Base-by-base conservation (phyloP, 768 basidiomycete species). In the Phaffia australis region DNA sequence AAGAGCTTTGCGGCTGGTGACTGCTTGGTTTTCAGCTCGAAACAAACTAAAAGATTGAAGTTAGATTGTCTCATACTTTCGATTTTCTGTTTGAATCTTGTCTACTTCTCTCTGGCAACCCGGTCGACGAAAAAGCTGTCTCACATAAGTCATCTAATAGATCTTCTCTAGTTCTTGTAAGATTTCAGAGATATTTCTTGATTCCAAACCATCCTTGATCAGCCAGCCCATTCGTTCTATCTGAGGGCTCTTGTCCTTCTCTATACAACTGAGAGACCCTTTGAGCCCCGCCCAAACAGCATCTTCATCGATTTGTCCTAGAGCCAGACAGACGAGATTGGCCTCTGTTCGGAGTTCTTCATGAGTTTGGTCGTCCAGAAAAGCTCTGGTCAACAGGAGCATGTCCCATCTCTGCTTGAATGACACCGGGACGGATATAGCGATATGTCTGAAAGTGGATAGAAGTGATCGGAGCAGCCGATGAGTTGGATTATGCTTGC, bases 391-490 rank as follows among this genome's bases (percentile, higher is more conserved):
- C 1, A 80, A 76, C 30, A 93, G 69, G 32, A 87, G 79, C 55
- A 91, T 83, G 69, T 94, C 85, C 94, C 94, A 99, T 32, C 84
- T 75, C 6, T 85, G 81, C 5, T 78, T 70, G 60, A 93, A 88
- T 67, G 84, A 83, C 48, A 84, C 80, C 68, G 85, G 84, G 2
- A 94, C 87, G 51, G 72, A 71, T 57, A 78, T 78, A 27, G 84
- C 81, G 8, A 86, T 83, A 8, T 83, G 83, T 0, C 81, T 81
- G 82, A 91, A 85, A 0, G 89, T 87, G 59, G 77, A 80, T 21
- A 97, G 72, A 49, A 93, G 79, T 14, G 90, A 83, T n/a, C 81
- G 79, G 75, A 93, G 86, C 47, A 91, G 74, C 35, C 89, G 80
- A 76, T 92, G 88, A 0, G 87, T 23, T 8, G 58, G 51, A 18